These are phyloP conservation scores for Neonectria coccinea DNA, from an alignment of 2,329 filamentous ascomycete genomes.

Conservation along the genomic window DNA sequence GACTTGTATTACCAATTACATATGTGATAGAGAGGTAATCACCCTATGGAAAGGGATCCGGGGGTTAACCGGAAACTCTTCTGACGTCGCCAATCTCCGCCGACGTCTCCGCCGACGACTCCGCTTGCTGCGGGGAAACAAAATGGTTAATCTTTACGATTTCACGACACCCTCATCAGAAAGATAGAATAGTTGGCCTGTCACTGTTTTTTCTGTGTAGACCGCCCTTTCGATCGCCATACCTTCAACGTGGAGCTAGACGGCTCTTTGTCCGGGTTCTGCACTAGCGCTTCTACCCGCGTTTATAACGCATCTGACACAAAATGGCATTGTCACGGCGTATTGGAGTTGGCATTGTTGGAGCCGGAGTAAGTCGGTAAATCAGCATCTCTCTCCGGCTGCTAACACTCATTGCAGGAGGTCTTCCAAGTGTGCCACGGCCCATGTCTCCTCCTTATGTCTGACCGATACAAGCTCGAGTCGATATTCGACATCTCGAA, in stretches of 20 bases:
- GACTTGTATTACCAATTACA: too few relatives aligned
- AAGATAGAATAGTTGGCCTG: not conserved
- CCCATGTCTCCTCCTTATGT: conserved; percentile 47
- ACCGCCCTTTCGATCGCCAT: too few relatives aligned
- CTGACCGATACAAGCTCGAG: conserved; percentile 57
- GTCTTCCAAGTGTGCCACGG: conserved; percentile 19
- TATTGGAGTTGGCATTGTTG: not conserved
- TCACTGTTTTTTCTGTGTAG: not conserved
- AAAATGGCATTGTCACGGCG: not conserved
- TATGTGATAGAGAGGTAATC: too few relatives aligned
- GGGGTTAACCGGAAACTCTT: not conserved
- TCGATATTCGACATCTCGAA: conserved; percentile 63
- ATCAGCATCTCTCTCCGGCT: not conserved
- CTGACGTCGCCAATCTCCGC: not conserved
- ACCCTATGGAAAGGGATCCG: not conserved
- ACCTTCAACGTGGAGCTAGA: too few relatives aligned
- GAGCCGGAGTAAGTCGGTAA: not conserved
- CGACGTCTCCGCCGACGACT: too few relatives aligned
- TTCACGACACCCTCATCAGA: not conserved
- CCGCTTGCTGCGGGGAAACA: not conserved
- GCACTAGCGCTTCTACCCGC: too few relatives aligned
- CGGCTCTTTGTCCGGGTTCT: too few relatives aligned
- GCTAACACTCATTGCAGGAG: not conserved
- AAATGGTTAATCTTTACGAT: not conserved
- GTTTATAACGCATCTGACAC: not conserved